A percentile compares a stretch with the other conserved stretches of the same genome.
Conservation (phyloP, 2,329 filamentous ascomycete species). For the Alternaria angustiovoidea region DNA sequence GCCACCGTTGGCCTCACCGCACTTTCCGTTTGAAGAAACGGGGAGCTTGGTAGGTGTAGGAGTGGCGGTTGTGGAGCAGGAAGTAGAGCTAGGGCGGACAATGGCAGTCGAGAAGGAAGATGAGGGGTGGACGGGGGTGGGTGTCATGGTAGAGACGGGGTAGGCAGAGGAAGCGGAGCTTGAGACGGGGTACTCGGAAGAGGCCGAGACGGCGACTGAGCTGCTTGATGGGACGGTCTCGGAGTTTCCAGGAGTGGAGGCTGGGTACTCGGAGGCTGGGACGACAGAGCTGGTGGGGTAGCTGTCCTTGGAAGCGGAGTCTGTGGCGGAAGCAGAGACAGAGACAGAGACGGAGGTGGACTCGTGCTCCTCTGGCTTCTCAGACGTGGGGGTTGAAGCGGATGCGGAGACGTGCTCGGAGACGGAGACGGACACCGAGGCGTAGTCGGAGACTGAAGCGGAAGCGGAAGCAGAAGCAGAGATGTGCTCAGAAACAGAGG, state of each 20-base stretch:
- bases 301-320: slow-evolving; percentile 15
- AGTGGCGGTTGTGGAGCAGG: slow-evolving; percentile 21
- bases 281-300: slow-evolving; percentile 17
- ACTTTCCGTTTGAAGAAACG: slow-evolving; percentile 36
- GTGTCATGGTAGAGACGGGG: not conserved
- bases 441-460: slow-evolving; percentile 1
- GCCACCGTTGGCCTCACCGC: slow-evolving; percentile 29
- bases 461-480: slow-evolving; percentile 10
- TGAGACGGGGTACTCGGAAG: slow-evolving; percentile 1
- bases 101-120: slow-evolving; percentile 15
- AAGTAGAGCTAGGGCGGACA: slow-evolving; percentile 24
- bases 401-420: slow-evolving; percentile 12
- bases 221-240: not conserved
- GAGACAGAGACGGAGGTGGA: not conserved
- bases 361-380: not conserved
- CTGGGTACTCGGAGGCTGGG: slow-evolving; percentile 13
- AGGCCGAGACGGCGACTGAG: not conserved
- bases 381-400: not conserved
- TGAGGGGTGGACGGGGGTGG: not conserved
- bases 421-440: not conserved
- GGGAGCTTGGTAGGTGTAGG: slow-evolving; percentile 23
- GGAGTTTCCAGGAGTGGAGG: slow-evolving; percentile 1
- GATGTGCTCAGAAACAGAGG: slow-evolving; percentile 4
- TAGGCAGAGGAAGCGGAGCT: not conserved
- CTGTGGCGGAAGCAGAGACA: not conserved